Base-by-base conservation (phyloP, 768 basidiomycete genomes). In the Kwoniella dendrophila region DNA sequence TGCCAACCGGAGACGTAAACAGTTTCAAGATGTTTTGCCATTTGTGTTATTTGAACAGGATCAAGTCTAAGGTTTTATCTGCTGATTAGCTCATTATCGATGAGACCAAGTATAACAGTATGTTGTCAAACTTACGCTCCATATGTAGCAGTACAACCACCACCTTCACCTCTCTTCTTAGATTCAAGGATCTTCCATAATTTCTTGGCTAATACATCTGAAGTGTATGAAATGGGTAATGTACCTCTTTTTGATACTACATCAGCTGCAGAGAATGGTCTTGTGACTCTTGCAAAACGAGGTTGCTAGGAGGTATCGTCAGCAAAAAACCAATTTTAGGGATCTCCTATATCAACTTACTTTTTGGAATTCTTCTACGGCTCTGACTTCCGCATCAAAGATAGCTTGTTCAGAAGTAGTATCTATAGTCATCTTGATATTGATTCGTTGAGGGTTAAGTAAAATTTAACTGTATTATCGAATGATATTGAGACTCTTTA, bases 71-170 rank as follows among this genome's bases (percentile, higher is more conserved):
- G 44, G 8, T 22, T 69, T 24, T 52, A 52, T 50, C 7, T 40
- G 27, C 32, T 29, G 50, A 26, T 18, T 22, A 4, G 22, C 18
- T 18, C 43, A 6, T 26, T 0, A n/a, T n/a, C n/a, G n/a, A n/a
- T n/a, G n/a, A n/a, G n/a, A n/a, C n/a, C n/a, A n/a, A n/a, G n/a
- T n/a, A n/a, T n/a, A n/a, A n/a, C n/a, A n/a, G n/a, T n/a, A n/a
- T n/a, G n/a, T n/a, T n/a, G n/a, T n/a, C n/a, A n/a, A 20, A 89
- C 94, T 85, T 78, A 97, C 92, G 94, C 94, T 82, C 96, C 96
- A 75, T 98, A 99, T 64, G 96, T 99, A 78, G 94, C 91, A 22
- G 90, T 93, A 58, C 68, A 70, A 1, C 77, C 77, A 27, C 77
- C 76, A 27, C 76, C 76, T 62, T 77, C 74, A 18, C 78, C 76